A percentile compares a stretch with the other conserved stretches of the same genome.
These are phyloP conservation scores for Aspergillus egyptiacus DNA, from an alignment of 495 filamentous ascomycete genomes.

Conservation along the genomic window DNA sequence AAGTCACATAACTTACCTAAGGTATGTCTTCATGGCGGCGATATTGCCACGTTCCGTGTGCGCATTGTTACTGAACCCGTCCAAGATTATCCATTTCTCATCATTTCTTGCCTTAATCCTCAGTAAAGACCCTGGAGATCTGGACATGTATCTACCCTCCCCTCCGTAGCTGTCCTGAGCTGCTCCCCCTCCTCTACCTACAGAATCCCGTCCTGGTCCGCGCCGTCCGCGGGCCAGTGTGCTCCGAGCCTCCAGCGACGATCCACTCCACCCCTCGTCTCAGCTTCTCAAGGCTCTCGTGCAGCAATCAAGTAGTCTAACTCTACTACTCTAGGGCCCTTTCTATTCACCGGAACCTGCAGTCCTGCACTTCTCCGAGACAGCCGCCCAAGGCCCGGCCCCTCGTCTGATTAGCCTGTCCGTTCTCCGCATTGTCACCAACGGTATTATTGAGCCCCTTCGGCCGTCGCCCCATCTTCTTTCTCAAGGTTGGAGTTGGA, in stretches of 20 bases:
- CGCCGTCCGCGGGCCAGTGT: conserved; percentile 40
- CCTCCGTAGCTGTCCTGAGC: conserved; percentile 5
- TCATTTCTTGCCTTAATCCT: neutral
- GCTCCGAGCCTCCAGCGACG: conserved; percentile 33
- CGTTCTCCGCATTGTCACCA: neutral
- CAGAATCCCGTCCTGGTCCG: too few species aligned
- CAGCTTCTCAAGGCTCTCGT: conserved; percentile 22
- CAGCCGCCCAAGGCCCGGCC: too few species aligned
- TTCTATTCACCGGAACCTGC: conserved; percentile 16
- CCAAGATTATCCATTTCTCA: too few species aligned
- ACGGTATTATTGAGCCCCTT: too few species aligned
- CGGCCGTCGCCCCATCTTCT: neutral
- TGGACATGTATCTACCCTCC: too few species aligned
- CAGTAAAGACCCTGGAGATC: too few species aligned
- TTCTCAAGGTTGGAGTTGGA: too few species aligned
- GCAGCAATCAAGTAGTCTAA: conserved; percentile 10
- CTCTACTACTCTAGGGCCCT: too few species aligned
- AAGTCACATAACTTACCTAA: too few species aligned
- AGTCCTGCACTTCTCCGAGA: conserved; percentile 4
- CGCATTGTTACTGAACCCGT: too few species aligned
- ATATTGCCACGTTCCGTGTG: too few species aligned
- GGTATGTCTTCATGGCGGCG: too few species aligned
- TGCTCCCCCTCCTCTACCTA: conserved; percentile 1
- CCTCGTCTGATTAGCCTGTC: conserved; percentile 1
- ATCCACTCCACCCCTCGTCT: conserved; percentile 16